phyloP scores from a whole-genome alignment of 768 basidiomycete species.

The Myochromella boudieri region DNA sequence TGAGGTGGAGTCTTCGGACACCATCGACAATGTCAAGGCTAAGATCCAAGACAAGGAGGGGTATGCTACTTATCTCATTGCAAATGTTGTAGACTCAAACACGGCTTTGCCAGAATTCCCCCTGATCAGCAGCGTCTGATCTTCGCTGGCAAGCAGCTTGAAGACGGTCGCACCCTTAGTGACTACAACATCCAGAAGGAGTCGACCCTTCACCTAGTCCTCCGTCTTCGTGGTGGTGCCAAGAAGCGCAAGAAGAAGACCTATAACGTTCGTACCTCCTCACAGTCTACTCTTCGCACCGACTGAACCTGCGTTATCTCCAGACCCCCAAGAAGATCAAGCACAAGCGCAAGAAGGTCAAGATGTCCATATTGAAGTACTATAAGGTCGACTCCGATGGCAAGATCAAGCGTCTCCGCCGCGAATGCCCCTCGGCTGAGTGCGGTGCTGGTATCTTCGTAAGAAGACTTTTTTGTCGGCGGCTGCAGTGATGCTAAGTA shows the following conservation, averaged over 20 bases:
- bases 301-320: slow-evolving; percentile 11
- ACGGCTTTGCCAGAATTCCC: slow-evolving; percentile 56
- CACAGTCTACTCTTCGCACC: background rate
- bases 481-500: slow-evolving; percentile 16
- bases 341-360: slow-evolving; percentile 99
- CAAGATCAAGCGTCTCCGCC: slow-evolving; percentile 98
- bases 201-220: slow-evolving; percentile 95
- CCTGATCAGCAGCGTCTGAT: slow-evolving; percentile 97
- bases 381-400: slow-evolving; percentile 99
- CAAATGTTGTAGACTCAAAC: background rate
- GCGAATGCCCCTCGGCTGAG: slow-evolving; percentile 88
- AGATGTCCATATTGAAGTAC: slow-evolving; percentile 99
- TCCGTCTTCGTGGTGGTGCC: slow-evolving; percentile 97
- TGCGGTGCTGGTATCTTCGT: slow-evolving; percentile 88
- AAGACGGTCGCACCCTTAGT: slow-evolving; percentile 94
- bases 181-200: slow-evolving; percentile 99
- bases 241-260: slow-evolving; percentile 99
- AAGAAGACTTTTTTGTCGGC: slow-evolving; percentile 27
- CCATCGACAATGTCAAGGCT: slow-evolving; percentile 97
- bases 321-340: slow-evolving; percentile 99
- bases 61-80: slow-evolving; percentile 37
- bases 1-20: slow-evolving; percentile 96
- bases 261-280: slow-evolving; percentile 71
- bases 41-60: slow-evolving; percentile 99
- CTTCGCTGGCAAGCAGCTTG: slow-evolving; percentile 99